These are phyloP conservation scores for Quercus phellos DNA, from an alignment of 331 rosid species.

Conservation along the genomic window DNA sequence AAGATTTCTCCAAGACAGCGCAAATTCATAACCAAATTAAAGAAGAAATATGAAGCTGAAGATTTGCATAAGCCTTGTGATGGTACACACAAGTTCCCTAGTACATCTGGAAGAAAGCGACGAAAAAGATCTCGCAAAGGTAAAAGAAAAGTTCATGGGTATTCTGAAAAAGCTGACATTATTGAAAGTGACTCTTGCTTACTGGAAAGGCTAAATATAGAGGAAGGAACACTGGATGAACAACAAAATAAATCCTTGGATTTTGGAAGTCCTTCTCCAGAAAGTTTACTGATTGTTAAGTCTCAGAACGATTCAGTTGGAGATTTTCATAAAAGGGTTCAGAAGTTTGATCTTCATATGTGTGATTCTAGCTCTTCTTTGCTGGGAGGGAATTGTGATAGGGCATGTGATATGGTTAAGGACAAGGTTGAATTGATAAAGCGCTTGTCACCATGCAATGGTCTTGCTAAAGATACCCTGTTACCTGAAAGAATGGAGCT, in stretches of 20 bases:
- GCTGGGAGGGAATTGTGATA: neutral
- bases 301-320: neutral
- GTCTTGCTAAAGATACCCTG: constrained; percentile 1
- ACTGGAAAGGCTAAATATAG: constrained; percentile 16
- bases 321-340: neutral
- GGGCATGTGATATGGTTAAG: neutral
- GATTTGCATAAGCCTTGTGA: constrained; percentile 28
- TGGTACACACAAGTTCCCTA: constrained; percentile 4
- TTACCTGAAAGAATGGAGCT: constrained; percentile 8
- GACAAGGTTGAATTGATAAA: constrained; percentile 5
- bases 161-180: constrained; percentile 9
- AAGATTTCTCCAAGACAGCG: constrained; percentile 29
- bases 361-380: neutral
- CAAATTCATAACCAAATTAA: constrained; percentile 34
- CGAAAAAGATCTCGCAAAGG: neutral
- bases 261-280: neutral
- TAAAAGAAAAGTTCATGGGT: constrained; percentile 16
- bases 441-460: constrained; percentile 17
- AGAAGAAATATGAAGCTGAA: constrained; percentile 36
- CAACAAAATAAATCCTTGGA: constrained; percentile 4
- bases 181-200: constrained; percentile 15
- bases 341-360: neutral
- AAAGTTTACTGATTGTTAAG: neutral
- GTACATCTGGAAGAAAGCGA: neutral
- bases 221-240: constrained; percentile 21